Evolutionary conservation across 768 basidiomycete genomes (phyloP).

Genomic region (Trametes maxima): DNA sequence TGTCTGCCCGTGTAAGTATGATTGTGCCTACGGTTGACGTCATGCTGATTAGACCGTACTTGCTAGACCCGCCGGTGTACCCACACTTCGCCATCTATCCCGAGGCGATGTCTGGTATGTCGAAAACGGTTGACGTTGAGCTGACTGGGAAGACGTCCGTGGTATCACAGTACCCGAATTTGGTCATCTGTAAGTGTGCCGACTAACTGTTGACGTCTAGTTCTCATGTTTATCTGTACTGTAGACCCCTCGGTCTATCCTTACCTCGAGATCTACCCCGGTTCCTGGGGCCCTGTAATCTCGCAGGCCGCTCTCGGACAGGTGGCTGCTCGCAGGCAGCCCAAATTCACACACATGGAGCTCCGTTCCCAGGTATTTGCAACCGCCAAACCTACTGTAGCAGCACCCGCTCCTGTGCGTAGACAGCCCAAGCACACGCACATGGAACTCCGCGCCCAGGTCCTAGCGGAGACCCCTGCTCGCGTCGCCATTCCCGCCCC

Average conservation of each 20-base stretch:
- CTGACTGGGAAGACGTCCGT: neutral
- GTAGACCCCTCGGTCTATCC: slow-evolving; percentile 33
- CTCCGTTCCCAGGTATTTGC: neutral
- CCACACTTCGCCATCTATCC: slow-evolving; percentile 33
- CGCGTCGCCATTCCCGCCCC: neutral
- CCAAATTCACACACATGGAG: slow-evolving; percentile 3
- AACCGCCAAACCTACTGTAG: neutral
- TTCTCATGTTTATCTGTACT: neutral
- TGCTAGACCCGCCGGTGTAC: slow-evolving; percentile 30
- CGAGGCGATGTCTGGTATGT: neutral
- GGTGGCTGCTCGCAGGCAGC: neutral
- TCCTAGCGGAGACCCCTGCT: neutral
- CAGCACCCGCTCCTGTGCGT: neutral
- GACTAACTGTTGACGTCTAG: no score
- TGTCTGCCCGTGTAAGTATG: slow-evolving; percentile 29
- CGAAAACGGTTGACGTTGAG: neutral
- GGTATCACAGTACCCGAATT: slow-evolving; percentile 9
- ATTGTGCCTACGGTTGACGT: neutral
- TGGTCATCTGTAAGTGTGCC: slow-evolving; percentile 20
- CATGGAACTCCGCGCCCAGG: slow-evolving; percentile 1
- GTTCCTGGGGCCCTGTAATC: neutral
- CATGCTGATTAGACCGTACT: neutral
- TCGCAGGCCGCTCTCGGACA: no score
- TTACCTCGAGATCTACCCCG: slow-evolving; percentile 33
- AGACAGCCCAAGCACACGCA: slow-evolving; percentile 6